Evolutionary conservation across 306 rosid species (phyloP), one percentile per base, ranked within the genome.

Genomic region (Quercus berberidifolia): DNA sequence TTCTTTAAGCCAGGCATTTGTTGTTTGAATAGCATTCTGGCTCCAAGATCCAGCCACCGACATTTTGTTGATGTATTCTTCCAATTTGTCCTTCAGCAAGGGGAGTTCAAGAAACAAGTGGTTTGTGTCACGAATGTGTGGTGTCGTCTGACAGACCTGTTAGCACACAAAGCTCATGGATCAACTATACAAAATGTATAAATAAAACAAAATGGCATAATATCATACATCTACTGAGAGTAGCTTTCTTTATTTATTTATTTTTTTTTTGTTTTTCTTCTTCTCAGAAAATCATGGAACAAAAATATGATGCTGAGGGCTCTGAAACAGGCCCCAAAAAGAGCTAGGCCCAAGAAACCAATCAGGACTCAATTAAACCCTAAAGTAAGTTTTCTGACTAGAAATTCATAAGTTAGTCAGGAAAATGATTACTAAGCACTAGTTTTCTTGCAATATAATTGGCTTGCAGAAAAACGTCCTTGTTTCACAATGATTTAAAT

Each of bases 61-160:
- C 85, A 69, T 92, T 85, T 89, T 82, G 17, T 81, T 84, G 75
- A 95, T 90, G 64, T 92, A 95, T 41, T 90, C 86, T 74, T 88
- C 92, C 83, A 95, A 80, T 72, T 67, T 87, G 52, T 90, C 98
- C 79, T 85, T 89, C 81, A 95, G 84, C 74, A 85, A 82, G 54
- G 99, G 99, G 26, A 95, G 96, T 81, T 95, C 98, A 74, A 95
- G 94, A 90, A 95, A 95, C 87, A 95, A 76, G 83, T 95, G 99
- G 77, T 90, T 90, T 13, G 99, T 95, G 75, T 93, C 96, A 49
- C 97, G 91, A 76, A 89, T 86, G 10, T 74, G 91, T 26, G 99
- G 99, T 78, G 87, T 4, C 7, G 78, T 81, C 80, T 82, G 92
- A 89, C 99, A 95, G 41, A 92, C 92, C 99, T 95, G 89, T 55